A percentile compares a stretch with the other conserved stretches of the same genome.
Conservation (phyloP, 306 rosid species). For the Dalbergia cochinchinensis region DNA sequence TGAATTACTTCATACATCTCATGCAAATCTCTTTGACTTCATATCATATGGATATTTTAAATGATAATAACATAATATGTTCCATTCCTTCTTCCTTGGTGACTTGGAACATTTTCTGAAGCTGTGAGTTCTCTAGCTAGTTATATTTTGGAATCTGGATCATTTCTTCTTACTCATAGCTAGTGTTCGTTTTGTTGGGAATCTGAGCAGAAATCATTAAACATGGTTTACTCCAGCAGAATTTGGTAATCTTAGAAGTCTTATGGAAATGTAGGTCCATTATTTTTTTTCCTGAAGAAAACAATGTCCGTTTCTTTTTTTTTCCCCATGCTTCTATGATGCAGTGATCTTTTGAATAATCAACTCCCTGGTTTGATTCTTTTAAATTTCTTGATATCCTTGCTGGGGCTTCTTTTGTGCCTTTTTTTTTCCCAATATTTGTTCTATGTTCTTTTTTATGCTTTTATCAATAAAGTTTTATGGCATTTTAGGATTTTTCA, state of each 20-base stretch:
- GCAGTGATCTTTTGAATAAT: conserved; percentile 91
- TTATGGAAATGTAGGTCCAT: conserved; percentile 85
- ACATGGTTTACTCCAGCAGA: conserved; percentile 84
- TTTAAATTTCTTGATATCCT: too few species aligned
- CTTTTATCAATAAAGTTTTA: too few species aligned
- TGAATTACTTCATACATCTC: too few species aligned
- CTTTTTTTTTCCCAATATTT: neutral
- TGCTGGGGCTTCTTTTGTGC: conserved; percentile 63
- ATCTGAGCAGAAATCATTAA: conserved; percentile 83
- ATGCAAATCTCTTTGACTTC: too few species aligned
- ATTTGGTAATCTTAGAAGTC: conserved; percentile 93
- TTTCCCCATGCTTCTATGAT: conserved; percentile 32
- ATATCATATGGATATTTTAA: too few species aligned
- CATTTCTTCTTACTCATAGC: too few species aligned
- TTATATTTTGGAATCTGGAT: too few species aligned
- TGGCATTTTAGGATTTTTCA: too few species aligned
- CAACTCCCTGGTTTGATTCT: conserved; percentile 79
- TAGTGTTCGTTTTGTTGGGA: conserved; percentile 56
- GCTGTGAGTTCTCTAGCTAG: too few species aligned
- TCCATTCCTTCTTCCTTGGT: too few species aligned
- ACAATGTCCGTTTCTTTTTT: neutral
- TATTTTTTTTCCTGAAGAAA: neutral
- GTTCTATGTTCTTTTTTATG: neutral
- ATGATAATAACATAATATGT: too few species aligned
- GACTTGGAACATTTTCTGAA: too few species aligned